Conservation (phyloP, 2,329 filamentous ascomycete genomes). For the Stemphylium beticola region DNA sequence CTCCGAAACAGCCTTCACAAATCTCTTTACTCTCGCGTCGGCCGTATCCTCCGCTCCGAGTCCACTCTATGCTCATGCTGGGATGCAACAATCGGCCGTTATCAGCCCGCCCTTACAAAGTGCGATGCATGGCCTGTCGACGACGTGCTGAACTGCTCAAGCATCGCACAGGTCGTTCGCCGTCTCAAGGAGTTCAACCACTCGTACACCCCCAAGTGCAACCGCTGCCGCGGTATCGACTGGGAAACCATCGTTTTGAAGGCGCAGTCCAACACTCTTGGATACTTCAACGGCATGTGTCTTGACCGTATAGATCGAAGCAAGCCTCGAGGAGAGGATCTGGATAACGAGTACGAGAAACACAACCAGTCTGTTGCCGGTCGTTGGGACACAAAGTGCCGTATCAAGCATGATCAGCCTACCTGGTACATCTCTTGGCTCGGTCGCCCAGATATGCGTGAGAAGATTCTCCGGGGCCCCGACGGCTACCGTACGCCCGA, state of each 20-base stretch:
- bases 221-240: constrained; percentile 14
- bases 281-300: constrained; percentile 41
- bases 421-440: constrained; percentile 41
- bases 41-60: constrained; percentile 14
- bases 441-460: constrained; percentile 23
- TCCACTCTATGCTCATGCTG: constrained; percentile 18
- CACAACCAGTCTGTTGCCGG: constrained; percentile 17
- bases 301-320: constrained; percentile 39
- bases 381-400: constrained; percentile 32
- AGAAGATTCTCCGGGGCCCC: constrained; percentile 20
- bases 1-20: constrained; percentile 22
- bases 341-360: constrained; percentile 31
- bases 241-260: constrained; percentile 11
- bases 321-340: constrained; percentile 11
- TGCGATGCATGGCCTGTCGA: constrained; percentile 26
- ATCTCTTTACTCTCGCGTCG: constrained; percentile 19
- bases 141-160: constrained; percentile 14
- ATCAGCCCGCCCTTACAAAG: constrained; percentile 19
- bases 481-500: constrained; percentile 5
- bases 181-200: constrained; percentile 21
- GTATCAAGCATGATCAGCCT: constrained; percentile 33
- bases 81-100: constrained; percentile 21
- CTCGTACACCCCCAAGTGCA: constrained; percentile 14
- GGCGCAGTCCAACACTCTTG: constrained; percentile 8
- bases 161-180: constrained; percentile 15